Evolutionary conservation across 1,139 yeast species (phyloP).

Genomic region (Lodderomyces elongisporus): DNA sequence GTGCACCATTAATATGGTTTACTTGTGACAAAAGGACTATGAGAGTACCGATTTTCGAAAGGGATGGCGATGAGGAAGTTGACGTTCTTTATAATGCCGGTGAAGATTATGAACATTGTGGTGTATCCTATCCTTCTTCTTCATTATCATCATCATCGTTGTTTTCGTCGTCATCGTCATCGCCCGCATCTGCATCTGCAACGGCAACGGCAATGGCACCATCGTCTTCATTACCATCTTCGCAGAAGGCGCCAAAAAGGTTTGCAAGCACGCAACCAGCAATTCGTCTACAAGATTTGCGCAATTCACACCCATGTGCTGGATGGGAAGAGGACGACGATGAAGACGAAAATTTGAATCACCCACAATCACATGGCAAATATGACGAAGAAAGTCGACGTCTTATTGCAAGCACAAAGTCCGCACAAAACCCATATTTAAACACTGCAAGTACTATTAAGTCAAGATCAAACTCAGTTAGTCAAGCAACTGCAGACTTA

Average conservation of each 20-base stretch:
- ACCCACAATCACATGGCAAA: slow-evolving; percentile 1
- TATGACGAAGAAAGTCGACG: slow-evolving; percentile 15
- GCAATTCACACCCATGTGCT: slow-evolving; percentile 43
- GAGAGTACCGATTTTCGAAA: slow-evolving; percentile 55
- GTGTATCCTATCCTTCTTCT: too few relatives aligned
- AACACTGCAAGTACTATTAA: slow-evolving; percentile 5
- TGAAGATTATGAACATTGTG: slow-evolving; percentile 19
- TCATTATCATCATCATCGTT: slow-evolving; percentile 1
- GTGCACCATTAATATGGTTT: slow-evolving; percentile 85
- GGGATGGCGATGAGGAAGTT: slow-evolving; percentile 29
- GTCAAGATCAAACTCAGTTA: slow-evolving; percentile 4
- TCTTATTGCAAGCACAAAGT: slow-evolving; percentile 8
- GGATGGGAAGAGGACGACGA: slow-evolving; percentile 41
- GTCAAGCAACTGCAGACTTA: background rate
- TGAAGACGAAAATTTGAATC: slow-evolving; percentile 6
- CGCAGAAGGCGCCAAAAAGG: too few relatives aligned
- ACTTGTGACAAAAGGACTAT: slow-evolving; percentile 71
- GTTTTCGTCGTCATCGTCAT: too few relatives aligned
- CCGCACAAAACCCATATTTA: slow-evolving; percentile 6
- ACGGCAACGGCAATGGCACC: background rate
- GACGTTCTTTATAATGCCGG: slow-evolving; percentile 18
- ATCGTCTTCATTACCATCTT: slow-evolving; percentile 2
- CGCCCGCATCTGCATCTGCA: too few relatives aligned
- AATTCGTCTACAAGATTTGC: slow-evolving; percentile 36
- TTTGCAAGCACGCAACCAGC: slow-evolving; percentile 38